Conservation (phyloP, 2,329 filamentous ascomycete genomes). For the Aspergillus unguis region DNA sequence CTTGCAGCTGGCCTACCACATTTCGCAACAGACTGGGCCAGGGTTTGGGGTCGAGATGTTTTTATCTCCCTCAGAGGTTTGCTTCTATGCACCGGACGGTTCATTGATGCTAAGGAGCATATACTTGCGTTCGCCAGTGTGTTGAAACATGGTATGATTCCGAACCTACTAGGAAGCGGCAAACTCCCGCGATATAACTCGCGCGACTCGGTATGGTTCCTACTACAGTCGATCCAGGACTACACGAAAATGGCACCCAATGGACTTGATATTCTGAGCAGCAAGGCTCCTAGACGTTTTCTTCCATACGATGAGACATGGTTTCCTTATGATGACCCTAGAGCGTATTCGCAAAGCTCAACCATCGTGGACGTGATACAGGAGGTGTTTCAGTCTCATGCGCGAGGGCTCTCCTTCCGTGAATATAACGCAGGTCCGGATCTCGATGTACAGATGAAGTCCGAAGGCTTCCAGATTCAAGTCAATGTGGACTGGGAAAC, state of each 20-base stretch:
- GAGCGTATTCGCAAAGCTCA: conserved; percentile 81
- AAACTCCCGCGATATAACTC: conserved; percentile 90
- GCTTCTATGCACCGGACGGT: conserved; percentile 86
- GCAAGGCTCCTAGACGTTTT: conserved; percentile 78
- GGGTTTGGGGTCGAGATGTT: conserved; percentile 95
- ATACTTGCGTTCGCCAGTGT: conserved; percentile 94
- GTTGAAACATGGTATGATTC: conserved; percentile 97
- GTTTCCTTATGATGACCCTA: conserved; percentile 75
- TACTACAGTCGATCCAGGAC: conserved; percentile 92
- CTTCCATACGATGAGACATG: conserved; percentile 93
- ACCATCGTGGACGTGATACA: conserved; percentile 87
- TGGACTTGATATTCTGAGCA: conserved; percentile 68
- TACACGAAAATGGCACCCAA: conserved; percentile 79
- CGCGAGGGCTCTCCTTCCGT: conserved; percentile 82
- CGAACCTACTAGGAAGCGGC: conserved; percentile 84
- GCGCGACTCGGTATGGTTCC: conserved; percentile 96
- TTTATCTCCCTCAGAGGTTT: conserved; percentile 93
- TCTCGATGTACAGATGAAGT: conserved; percentile 89
- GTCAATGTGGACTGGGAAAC: conserved; percentile 88
- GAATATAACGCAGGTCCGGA: conserved; percentile 89
- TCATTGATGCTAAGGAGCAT: conserved; percentile 84
- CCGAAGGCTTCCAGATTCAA: conserved; percentile 87
- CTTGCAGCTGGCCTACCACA: conserved; percentile 91
- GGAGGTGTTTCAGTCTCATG: conserved; percentile 88
- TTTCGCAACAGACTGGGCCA: conserved; percentile 88